Percentiles rank a stretch among this genome's conserved stretches.
Evolutionary conservation across 345 rosid genomes (phyloP).

Genomic region (Schrenkiella parvula): DNA sequence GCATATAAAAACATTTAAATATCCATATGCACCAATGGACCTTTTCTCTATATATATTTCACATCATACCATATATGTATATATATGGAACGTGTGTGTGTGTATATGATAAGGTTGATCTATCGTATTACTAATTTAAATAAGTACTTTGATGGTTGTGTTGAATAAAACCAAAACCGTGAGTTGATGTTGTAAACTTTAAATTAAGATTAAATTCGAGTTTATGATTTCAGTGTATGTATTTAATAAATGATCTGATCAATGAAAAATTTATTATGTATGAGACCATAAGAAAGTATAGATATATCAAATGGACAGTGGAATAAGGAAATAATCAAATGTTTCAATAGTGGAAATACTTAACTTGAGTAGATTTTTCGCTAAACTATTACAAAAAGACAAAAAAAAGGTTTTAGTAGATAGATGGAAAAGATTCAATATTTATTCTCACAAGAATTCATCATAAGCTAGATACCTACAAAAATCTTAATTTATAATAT

Average conservation of each 20-base stretch:
- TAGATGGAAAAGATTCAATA: too few species aligned
- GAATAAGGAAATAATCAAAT: too few species aligned
- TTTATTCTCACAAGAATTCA: too few species aligned
- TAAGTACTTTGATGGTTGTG: background rate
- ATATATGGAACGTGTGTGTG: background rate
- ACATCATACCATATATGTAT: background rate
- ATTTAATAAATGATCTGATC: background rate
- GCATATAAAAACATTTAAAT: background rate
- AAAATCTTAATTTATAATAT: too few species aligned
- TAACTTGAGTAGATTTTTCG: too few species aligned
- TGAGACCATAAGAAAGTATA: background rate
- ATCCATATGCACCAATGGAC: background rate
- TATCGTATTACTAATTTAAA: background rate
- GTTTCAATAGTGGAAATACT: too few species aligned
- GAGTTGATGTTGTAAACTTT: constrained; percentile 4
- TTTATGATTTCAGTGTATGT: constrained; percentile 1
- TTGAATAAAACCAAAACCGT: constrained; percentile 13
- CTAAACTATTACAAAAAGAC: too few species aligned
- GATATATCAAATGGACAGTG: too few species aligned
- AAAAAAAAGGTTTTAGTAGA: too few species aligned
- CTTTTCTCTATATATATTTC: background rate
- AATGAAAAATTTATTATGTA: background rate
- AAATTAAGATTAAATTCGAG: background rate
- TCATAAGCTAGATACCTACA: too few species aligned
- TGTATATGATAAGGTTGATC: background rate